Conservation (phyloP, 2,329 filamentous ascomycete genomes). For the Botrytis deweyae region DNA sequence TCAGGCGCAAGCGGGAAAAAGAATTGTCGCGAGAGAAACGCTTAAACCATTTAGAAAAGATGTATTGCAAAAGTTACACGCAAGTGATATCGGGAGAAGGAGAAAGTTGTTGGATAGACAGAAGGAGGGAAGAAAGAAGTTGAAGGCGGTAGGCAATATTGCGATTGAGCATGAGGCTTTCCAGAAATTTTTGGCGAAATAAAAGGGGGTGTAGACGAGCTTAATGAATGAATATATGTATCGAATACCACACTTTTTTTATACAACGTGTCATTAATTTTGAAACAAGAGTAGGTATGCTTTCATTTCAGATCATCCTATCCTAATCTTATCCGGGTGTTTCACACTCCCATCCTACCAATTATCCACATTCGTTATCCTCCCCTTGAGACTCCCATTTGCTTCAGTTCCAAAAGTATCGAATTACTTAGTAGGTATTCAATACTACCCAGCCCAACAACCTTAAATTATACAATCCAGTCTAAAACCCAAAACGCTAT, state of each 20-base stretch:
- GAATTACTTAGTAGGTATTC: background rate
- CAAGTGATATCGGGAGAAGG: slow-evolving; percentile 78
- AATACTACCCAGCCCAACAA: background rate
- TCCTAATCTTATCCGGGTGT: background rate
- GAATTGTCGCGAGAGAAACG: slow-evolving; percentile 86
- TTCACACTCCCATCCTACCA: background rate
- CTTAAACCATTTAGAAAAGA: slow-evolving; percentile 97
- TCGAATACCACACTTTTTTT: background rate
- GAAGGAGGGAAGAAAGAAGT: slow-evolving; percentile 88
- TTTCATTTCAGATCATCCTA: background rate
- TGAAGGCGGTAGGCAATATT: slow-evolving; percentile 83
- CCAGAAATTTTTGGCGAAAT: slow-evolving; percentile 88
- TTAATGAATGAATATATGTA: background rate
- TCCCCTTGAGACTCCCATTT: background rate
- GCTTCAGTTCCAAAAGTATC: background rate
- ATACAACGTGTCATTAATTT: background rate
- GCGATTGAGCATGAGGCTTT: slow-evolving; percentile 96
- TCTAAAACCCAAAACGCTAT: background rate
- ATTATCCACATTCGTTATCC: background rate
- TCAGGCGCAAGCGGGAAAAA: slow-evolving; percentile 80
- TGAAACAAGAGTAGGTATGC: background rate
- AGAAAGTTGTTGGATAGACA: slow-evolving; percentile 93
- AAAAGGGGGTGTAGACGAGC: slow-evolving; percentile 24
- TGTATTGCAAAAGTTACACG: slow-evolving; percentile 88
- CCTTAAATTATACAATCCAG: background rate